Conservation (phyloP, 2,329 filamentous ascomycete genomes). For the Periconia sp. region DNA sequence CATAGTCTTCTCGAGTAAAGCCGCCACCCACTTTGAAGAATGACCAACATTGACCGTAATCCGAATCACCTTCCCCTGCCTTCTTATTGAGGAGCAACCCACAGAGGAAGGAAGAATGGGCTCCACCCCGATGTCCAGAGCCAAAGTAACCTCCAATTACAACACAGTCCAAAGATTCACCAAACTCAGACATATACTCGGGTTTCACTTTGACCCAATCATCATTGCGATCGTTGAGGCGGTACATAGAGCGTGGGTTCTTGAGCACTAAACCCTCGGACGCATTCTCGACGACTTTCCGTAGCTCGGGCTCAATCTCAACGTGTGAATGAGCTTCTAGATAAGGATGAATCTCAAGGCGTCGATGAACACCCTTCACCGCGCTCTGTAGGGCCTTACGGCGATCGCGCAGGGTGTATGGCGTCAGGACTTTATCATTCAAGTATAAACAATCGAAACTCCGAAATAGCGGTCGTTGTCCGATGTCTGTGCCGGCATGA, state of each 20-base stretch:
- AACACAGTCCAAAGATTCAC: constrained; percentile 87
- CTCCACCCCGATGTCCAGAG: constrained; percentile 79
- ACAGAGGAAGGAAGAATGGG: constrained; percentile 84
- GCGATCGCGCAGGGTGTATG: constrained; percentile 80
- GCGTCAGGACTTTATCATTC: constrained; percentile 77
- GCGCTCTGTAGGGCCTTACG: constrained; percentile 71
- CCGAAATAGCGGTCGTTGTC: constrained; percentile 74
- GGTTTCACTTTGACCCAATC: constrained; percentile 99
- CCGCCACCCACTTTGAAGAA: constrained; percentile 99
- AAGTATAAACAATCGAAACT: constrained; percentile 91
- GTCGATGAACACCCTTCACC: constrained; percentile 69
- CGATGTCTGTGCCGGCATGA: constrained; percentile 57
- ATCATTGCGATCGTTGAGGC: constrained; percentile 85
- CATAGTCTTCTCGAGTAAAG: constrained; percentile 82
- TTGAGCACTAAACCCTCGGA: constrained; percentile 93
- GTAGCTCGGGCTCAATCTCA: constrained; percentile 77
- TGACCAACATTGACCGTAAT: constrained; percentile 79
- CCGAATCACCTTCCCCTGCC: constrained; percentile 57
- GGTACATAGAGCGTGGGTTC: constrained; percentile 85
- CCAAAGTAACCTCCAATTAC: constrained; percentile 93
- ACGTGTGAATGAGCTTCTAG: constrained; percentile 65
- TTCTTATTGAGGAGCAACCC: constrained; percentile 76
- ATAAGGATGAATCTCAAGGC: constrained; percentile 81
- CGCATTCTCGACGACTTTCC: constrained; percentile 80
- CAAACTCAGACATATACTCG: constrained; percentile 96